These are phyloP conservation scores for Meira nashicola DNA, from an alignment of 1,284 basidiomycete genomes.

Conservation along the genomic window DNA sequence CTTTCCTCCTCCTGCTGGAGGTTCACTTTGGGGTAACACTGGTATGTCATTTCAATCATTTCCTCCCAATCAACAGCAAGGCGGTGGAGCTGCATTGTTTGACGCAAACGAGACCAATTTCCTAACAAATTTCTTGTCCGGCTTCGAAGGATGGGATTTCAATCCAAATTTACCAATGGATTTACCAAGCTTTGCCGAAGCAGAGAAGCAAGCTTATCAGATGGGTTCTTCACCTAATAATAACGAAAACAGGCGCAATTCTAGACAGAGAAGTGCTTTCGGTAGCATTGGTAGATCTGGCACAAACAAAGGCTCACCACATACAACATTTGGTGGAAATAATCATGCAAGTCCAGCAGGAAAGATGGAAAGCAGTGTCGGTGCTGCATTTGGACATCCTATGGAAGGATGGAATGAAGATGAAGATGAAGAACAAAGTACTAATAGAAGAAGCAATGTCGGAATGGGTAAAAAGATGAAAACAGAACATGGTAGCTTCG, in stretches of 20 bases:
- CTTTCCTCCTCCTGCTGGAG: neutral
- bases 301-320: neutral
- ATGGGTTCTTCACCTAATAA: neutral
- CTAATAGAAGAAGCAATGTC: neutral
- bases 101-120: constrained; percentile 37
- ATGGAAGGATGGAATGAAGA: constrained; percentile 7
- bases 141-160: constrained; percentile 44
- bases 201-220: constrained; percentile 16
- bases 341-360: neutral
- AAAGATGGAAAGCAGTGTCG: neutral
- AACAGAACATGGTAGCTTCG: constrained; percentile 23
- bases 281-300: neutral
- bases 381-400: constrained; percentile 7
- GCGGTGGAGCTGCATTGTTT: constrained; percentile 22
- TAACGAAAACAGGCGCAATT: neutral
- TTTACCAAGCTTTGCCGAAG: constrained; percentile 44
- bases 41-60: neutral
- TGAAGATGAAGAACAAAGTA: constrained; percentile 1
- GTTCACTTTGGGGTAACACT: neutral
- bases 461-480: constrained; percentile 35
- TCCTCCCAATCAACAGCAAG: neutral
- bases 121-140: constrained; percentile 37
- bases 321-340: neutral
- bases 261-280: constrained; percentile 1
- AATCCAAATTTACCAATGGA: constrained; percentile 39